Evolutionary conservation across 140 eudicot genomes (phyloP).

Genomic region (Bidens hawaiensis): DNA sequence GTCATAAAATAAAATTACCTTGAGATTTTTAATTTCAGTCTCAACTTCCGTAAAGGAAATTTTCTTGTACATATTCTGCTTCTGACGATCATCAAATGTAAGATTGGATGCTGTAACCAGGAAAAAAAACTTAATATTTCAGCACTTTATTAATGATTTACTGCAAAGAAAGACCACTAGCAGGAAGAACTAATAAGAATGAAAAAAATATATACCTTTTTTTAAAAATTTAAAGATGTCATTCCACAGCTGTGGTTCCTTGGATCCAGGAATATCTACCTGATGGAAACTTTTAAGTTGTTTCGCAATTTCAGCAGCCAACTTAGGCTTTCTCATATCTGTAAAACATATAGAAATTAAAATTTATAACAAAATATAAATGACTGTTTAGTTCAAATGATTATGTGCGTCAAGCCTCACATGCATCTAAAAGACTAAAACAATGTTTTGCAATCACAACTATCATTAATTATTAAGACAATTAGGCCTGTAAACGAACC

Average conservation of each 20-base stretch:
- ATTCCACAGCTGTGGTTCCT: slow-evolving; percentile 89
- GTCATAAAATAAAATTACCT: too few relatives aligned
- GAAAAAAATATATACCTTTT: slow-evolving; percentile 46
- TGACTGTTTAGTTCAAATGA: background rate
- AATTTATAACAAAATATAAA: background rate
- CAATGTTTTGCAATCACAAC: background rate
- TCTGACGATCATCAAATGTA: slow-evolving; percentile 63
- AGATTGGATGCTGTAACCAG: slow-evolving; percentile 74
- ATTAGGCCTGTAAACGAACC: too few relatives aligned
- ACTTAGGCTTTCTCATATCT: slow-evolving; percentile 84
- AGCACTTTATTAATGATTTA: background rate
- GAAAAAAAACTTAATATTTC: slow-evolving; percentile 19
- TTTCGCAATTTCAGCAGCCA: slow-evolving; percentile 82
- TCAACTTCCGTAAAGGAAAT: slow-evolving; percentile 70
- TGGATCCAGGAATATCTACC: slow-evolving; percentile 87
- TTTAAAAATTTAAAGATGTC: slow-evolving; percentile 66
- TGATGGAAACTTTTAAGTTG: slow-evolving; percentile 78
- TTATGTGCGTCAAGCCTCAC: background rate
- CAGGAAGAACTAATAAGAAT: background rate
- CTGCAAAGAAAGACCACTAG: too few relatives aligned
- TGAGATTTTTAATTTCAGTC: slow-evolving; percentile 54
- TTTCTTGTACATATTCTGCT: slow-evolving; percentile 53
- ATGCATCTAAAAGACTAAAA: background rate
- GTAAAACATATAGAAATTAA: slow-evolving; percentile 7
- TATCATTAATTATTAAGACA: background rate